Evolutionary conservation across 2,329 filamentous ascomycete genomes (phyloP).

Genomic region (Alternaria sp.): DNA sequence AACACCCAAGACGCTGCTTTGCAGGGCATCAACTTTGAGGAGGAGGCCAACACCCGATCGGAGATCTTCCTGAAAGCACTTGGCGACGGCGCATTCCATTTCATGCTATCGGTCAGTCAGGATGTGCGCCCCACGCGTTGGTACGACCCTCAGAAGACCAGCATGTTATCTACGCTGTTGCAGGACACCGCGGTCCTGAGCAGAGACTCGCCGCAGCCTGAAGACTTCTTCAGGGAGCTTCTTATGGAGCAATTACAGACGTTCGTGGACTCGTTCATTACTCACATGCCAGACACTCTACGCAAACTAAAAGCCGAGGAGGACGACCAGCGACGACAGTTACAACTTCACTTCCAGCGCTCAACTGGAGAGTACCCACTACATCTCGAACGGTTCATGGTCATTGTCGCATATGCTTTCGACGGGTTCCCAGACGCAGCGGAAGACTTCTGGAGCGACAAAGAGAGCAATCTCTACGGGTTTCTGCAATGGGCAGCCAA

Average conservation of each 20-base stretch:
- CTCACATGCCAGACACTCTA: constrained; percentile 91
- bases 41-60: constrained; percentile 73
- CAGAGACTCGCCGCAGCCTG: constrained; percentile 71
- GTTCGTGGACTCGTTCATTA: constrained; percentile 91
- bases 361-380: constrained; percentile 61
- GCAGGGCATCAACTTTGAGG: constrained; percentile 65
- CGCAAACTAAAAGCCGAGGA: constrained; percentile 86
- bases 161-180: constrained; percentile 81
- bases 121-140: constrained; percentile 82
- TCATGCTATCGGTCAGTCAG: constrained; percentile 82
- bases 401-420: constrained; percentile 91
- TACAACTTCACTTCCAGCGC: constrained; percentile 52
- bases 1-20: constrained; percentile 59
- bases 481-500: constrained; percentile 98
- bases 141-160: constrained; percentile 84
- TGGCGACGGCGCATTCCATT: constrained; percentile 90
- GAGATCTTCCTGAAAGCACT: constrained; percentile 77
- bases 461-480: constrained; percentile 89
- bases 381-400: constrained; percentile 84
- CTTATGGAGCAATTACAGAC: constrained; percentile 83
- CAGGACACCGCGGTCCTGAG: constrained; percentile 76
- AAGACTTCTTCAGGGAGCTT: constrained; percentile 72
- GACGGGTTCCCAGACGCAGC: constrained; percentile 84
- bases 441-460: constrained; percentile 88
- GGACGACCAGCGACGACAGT: constrained; percentile 74